Conservation (phyloP, 371 early-diverging fungal genomes). For the Gilbertella persicaria region DNA sequence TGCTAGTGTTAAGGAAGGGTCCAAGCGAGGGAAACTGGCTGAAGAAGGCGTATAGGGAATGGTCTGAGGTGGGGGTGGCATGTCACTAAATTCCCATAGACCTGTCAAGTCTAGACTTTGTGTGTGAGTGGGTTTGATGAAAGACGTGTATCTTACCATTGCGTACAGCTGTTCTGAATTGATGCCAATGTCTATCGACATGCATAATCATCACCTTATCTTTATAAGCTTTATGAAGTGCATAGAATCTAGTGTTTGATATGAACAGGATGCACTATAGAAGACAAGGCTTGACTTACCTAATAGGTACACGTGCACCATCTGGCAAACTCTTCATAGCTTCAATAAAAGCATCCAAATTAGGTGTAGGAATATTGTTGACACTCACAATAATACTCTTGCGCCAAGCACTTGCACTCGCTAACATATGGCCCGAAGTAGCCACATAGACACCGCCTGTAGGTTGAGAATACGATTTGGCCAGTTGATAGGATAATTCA, state of each 20-base stretch:
- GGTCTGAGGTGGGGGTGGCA: constrained; percentile 62
- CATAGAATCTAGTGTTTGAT: constrained; percentile 61
- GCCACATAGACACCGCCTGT: constrained; percentile 85
- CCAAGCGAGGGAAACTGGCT: constrained; percentile 63
- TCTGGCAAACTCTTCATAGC: constrained; percentile 73
- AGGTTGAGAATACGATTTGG: constrained; percentile 73
- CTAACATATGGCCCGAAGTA: constrained; percentile 73
- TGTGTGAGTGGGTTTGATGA: neutral
- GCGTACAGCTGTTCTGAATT: constrained; percentile 73
- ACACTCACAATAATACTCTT: constrained; percentile 69
- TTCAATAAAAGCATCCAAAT: constrained; percentile 78
- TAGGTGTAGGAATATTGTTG: constrained; percentile 74
- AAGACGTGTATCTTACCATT: constrained; percentile 55
- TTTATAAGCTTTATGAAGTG: constrained; percentile 65
- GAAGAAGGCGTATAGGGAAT: constrained; percentile 59
- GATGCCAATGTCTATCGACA: constrained; percentile 87
- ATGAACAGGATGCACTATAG: neutral
- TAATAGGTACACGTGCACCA: constrained; percentile 80
- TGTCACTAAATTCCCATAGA: constrained; percentile 77
- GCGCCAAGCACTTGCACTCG: constrained; percentile 65
- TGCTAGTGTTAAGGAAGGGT: constrained; percentile 61
- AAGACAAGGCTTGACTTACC: constrained; percentile 4
- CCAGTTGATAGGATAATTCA: constrained; percentile 87
- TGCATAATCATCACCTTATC: constrained; percentile 80
- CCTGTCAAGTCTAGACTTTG: constrained; percentile 52